A percentile compares a stretch with the other conserved stretches of the same genome.
These are phyloP conservation scores for Huntiella bhutanensis DNA, from an alignment of 2,329 filamentous ascomycete species.

Conservation along the genomic window DNA sequence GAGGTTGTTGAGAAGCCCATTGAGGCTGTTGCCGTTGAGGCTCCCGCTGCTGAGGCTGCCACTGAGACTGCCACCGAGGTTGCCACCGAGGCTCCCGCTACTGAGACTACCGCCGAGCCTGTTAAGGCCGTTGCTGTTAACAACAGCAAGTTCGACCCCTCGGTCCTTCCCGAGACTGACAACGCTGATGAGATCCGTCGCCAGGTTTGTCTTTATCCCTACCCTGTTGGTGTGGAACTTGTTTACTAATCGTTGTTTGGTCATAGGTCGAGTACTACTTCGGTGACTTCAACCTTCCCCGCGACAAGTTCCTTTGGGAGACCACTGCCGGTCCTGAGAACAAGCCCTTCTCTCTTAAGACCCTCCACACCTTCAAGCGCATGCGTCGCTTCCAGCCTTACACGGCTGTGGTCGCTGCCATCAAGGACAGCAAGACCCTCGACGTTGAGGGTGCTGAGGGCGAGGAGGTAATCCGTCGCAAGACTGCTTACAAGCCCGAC, in stretches of 20 bases:
- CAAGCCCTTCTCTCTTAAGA: slow-evolving; percentile 58
- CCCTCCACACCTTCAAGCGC: slow-evolving; percentile 75
- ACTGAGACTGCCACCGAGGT: slow-evolving; percentile 10
- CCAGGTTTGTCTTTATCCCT: slow-evolving; percentile 35
- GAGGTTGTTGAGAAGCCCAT: slow-evolving; percentile 14
- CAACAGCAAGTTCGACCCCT: slow-evolving; percentile 54
- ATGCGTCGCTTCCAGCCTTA: slow-evolving; percentile 92
- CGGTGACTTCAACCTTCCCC: slow-evolving; percentile 72
- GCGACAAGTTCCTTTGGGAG: slow-evolving; percentile 72
- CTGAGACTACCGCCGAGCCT: slow-evolving; percentile 19
- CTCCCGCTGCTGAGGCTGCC: slow-evolving; percentile 12
- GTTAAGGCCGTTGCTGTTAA: slow-evolving; percentile 20
- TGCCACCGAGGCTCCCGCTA: slow-evolving; percentile 13
- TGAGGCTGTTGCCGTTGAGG: slow-evolving; percentile 15
- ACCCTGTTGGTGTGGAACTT: not conserved
- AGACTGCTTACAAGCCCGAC: slow-evolving; percentile 42
- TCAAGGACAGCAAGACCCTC: slow-evolving; percentile 58
- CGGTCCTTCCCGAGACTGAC: slow-evolving; percentile 46
- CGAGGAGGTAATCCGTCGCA: slow-evolving; percentile 56
- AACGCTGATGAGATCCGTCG: slow-evolving; percentile 67
- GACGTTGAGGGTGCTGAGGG: slow-evolving; percentile 56
- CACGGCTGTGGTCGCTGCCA: slow-evolving; percentile 61
- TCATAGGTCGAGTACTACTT: slow-evolving; percentile 86
- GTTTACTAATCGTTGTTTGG: not conserved
- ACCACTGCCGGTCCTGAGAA: slow-evolving; percentile 63